Base-by-base conservation (phyloP, 441 rosid genomes). In the Capsella rubella region DNA sequence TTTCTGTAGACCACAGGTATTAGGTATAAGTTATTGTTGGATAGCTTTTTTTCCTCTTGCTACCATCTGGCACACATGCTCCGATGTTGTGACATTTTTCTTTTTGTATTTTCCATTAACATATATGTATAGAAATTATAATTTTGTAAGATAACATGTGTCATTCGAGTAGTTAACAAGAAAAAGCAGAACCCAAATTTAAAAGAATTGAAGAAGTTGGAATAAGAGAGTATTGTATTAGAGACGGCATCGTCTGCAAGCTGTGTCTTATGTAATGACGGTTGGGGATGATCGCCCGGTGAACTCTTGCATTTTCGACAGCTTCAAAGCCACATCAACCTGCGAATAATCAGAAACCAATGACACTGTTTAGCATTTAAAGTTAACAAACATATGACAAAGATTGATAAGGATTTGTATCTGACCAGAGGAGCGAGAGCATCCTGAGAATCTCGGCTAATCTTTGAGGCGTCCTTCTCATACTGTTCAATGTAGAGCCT, bases 401-500 rank as follows among this genome's bases (percentile, higher is more conserved):
- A 25, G 3, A 25, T 51, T 0, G n/a, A 51, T 35, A 18, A 28
- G 55, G n/a, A 21, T 25, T 7, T 21, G n/a, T 10, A 58, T 50
- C 90, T 82, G 77, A 92, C 97, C 75, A 89, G 85, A 58, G 97
- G 97, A 82, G 90, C 84, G 64, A 95, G 88, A 31, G 97, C 97
- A 46, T 87, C 98, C 60, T 86, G 89, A 32, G 99, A 89, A 18
- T 89, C 97, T 83, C 98, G 82, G 40, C 97, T 93, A 5, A 43
- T 90, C 82, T 92, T 90, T 6, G 90, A 84, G 40, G 97, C 69
- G 83, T 92, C 95, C 82, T 90, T 89, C 84, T 92, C 97, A 28
- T 89, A 95, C 74, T 90, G 97, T 80, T 95, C 99, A 47, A 95
- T 92, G 83, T 95, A 92, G 42, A 95, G 95, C 31, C 98, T 86